These are phyloP conservation scores for Verticillium nonalfalfae DNA, from an alignment of 2,329 filamentous ascomycete genomes.

Conservation along the genomic window DNA sequence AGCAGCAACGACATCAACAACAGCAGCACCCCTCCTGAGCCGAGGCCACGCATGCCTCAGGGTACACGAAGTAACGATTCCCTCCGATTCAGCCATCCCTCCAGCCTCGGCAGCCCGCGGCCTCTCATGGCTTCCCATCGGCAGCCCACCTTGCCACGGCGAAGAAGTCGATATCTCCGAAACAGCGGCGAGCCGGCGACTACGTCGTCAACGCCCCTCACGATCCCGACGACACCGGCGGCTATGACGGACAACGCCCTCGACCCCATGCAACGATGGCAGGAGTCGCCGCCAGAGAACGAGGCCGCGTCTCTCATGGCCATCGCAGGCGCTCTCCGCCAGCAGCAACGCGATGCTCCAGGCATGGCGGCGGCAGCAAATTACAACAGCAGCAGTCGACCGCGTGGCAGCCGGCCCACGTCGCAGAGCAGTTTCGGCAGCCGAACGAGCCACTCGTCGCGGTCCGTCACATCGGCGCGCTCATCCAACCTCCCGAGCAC, in stretches of 20 bases:
- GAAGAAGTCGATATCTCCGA: not conserved
- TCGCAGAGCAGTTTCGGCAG: constrained; percentile 5
- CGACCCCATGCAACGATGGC: constrained; percentile 23
- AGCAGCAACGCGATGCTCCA: not conserved
- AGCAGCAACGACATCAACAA: not conserved
- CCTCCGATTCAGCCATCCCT: not conserved
- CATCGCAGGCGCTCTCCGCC: constrained; percentile 18
- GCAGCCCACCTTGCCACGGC: not conserved
- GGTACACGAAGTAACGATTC: not conserved
- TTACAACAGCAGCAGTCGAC: not conserved
- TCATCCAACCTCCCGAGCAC: not conserved
- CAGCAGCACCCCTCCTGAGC: not conserved
- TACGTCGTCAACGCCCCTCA: constrained; percentile 31
- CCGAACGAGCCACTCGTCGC: constrained; percentile 4
- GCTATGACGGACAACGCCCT: constrained; percentile 7
- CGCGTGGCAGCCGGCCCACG: not conserved
- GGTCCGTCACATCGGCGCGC: constrained; percentile 4
- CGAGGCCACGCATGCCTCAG: not conserved
- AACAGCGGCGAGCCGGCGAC: not conserved
- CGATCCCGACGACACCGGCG: constrained; percentile 47
- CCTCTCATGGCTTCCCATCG: not conserved
- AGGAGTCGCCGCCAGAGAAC: constrained; percentile 22
- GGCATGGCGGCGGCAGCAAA: not conserved
- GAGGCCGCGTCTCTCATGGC: constrained; percentile 20
- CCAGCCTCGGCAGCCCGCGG: not conserved